Percentiles rank a stretch among this genome's conserved stretches.
Conservation (phyloP, 768 basidiomycete species). For the Kwoniella heveanensis region DNA sequence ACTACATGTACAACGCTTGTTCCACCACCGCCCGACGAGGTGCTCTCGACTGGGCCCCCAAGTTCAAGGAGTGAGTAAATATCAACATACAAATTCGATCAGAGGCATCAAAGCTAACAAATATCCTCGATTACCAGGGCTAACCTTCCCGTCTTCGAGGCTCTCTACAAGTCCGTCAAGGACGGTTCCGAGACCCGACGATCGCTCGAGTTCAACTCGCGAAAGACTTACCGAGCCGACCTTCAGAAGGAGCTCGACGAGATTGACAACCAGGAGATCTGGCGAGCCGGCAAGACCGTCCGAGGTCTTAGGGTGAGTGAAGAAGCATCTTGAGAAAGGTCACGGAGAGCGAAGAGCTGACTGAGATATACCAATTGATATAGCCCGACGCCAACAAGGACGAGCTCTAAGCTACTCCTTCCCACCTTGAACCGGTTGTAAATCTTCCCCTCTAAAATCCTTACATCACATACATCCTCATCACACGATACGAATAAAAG, state of each 20-base stretch:
- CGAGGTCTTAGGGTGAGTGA: constrained; percentile 64
- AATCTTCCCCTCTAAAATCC: background rate
- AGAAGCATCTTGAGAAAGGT: no score
- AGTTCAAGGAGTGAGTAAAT: constrained; percentile 69
- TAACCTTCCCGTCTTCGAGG: constrained; percentile 90
- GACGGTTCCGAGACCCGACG: constrained; percentile 97
- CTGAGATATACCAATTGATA: background rate
- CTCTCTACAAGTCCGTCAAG: constrained; percentile 89
- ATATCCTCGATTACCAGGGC: constrained; percentile 60
- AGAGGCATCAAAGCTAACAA: no score
- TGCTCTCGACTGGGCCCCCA: constrained; percentile 92
- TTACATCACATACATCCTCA: background rate
- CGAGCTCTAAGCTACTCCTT: constrained; percentile 39
- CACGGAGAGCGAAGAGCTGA: no score
- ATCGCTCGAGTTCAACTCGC: constrained; percentile 92
- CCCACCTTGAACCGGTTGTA: background rate
- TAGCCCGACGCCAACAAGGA: constrained; percentile 52
- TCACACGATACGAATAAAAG: background rate
- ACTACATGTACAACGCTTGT: constrained; percentile 99
- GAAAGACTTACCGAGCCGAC: constrained; percentile 87
- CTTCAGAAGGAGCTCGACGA: constrained; percentile 87
- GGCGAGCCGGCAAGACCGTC: constrained; percentile 94
- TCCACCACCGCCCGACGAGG: constrained; percentile 98
- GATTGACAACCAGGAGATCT: constrained; percentile 98
- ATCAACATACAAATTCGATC: background rate